Evolutionary conservation across 345 rosid species (phyloP), one percentile per base, ranked within the genome.

Genomic region (Salix exigua): DNA sequence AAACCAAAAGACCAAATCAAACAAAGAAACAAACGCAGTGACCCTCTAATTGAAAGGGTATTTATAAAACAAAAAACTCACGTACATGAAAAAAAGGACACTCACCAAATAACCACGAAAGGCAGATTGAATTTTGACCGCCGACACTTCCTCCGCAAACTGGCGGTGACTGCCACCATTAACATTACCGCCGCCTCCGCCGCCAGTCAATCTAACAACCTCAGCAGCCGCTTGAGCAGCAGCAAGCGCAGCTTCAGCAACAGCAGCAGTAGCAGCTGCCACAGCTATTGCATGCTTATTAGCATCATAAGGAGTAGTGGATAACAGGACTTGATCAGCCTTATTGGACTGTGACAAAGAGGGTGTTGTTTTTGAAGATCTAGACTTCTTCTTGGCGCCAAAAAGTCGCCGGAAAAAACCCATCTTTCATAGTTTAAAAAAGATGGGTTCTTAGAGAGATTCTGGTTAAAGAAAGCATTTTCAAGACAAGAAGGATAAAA

Each of bases 381-480:
- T 70, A 46, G 73, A 16, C 80, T 76, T 81, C 75, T 78, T 88
- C 70, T 78, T 89, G 74, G 79, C 58, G 61, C 97, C 90, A 71
- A 94, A 94, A 33, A 94, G 86, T 84, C 92, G 83, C 75, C 92
- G 90, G 80, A 94, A 80, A 40, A 92, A 81, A 31, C 98, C 97
- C 98, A 94, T 88, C 51, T 79, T 68, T 85, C 92, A 86, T 86
- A 48, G 66, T 42, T 44, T 65, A 44, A 30, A 70, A 40, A 51
- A 51, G 51, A 19, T 28, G 30, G 60, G 1, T 50, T 58, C 33
- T 18, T 33, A 3, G 12, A 65, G 69, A 51, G 26, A 26, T 26
- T 14, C 2, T 37, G 6, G 65, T n/a, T 28, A 30, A 28, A 70
- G 37, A 63, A 51, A 30, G 61, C 8, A 4, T 19, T 63, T 31